Conservation (phyloP, 345 rosid species). For the Euphorbia lathyris region DNA sequence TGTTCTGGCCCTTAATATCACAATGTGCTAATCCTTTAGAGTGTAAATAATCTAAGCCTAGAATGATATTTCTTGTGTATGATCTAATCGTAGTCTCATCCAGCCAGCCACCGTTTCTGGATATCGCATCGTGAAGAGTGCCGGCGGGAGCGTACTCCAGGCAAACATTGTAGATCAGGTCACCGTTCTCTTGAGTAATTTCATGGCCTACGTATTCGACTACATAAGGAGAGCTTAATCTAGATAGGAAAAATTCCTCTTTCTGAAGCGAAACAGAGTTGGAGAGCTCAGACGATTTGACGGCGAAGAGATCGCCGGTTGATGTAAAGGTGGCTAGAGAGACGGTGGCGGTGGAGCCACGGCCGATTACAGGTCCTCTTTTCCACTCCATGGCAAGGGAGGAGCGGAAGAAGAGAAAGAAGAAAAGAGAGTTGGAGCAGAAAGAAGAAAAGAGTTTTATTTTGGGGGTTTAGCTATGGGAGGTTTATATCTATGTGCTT, state of each 20-base stretch:
- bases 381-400: slow-evolving; percentile 52
- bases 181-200: slow-evolving; percentile 32
- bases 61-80: slow-evolving; percentile 42
- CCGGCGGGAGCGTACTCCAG: slow-evolving; percentile 73
- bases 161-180: slow-evolving; percentile 47
- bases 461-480: neutral
- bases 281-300: slow-evolving; percentile 61
- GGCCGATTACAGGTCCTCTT: slow-evolving; percentile 76
- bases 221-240: slow-evolving; percentile 53
- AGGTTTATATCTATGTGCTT: neutral
- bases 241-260: slow-evolving; percentile 53
- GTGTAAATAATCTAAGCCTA: slow-evolving; percentile 63
- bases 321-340: slow-evolving; percentile 48
- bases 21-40: slow-evolving; percentile 59
- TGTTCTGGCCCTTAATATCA: slow-evolving; percentile 75
- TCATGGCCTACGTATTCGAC: slow-evolving; percentile 58
- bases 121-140: slow-evolving; percentile 56
- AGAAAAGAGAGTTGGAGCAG: slow-evolving; percentile 2
- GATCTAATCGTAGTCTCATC: slow-evolving; percentile 47
- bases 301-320: slow-evolving; percentile 58
- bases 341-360: slow-evolving; percentile 81
- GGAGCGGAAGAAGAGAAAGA: too few relatives aligned
- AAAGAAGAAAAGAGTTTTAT: slow-evolving; percentile 4
- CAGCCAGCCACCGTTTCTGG: slow-evolving; percentile 50
- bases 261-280: slow-evolving; percentile 47